Evolutionary conservation across 202 grass and related monocot species (phyloP), one percentile per base, ranked within the genome.

Genomic region (Thinopyrum obtusiflorum): DNA sequence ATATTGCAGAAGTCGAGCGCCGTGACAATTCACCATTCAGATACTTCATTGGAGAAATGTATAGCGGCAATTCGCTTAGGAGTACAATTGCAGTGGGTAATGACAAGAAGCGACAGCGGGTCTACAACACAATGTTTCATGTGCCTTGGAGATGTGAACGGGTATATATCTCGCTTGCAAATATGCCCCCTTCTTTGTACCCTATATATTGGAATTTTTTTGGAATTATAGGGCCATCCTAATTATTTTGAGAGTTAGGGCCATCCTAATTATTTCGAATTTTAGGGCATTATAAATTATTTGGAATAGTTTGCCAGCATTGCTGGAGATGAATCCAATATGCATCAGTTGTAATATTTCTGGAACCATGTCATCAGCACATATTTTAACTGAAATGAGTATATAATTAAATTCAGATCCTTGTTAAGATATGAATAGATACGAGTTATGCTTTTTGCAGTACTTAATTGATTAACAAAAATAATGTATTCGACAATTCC

Each of bases 81-180:
- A 90, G 96, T 85, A 98, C 96, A 87, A 96, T 98, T 64, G 83
- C 96, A 59, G 93, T 88, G 40, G 96, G 96, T 33, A 98, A 98
- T 83, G 96, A 98, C 60, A 98, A 96, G 85, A 98, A 98, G 81
- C 86, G 96, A 76, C 93, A 96, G 67, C 57, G 96, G 46, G 96
- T 98, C 65, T 98, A 98, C 80, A 98, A 98, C 82, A 96, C 88
- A 57, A 96, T 98, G 96, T 98, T 98, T 89, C 96, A 98, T 91
- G 93, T 96, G 61, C 96, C 93, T 51, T 98, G 97, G 97, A 94
- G 97, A 91, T 99, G 97, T 62, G 97, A 98, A 86, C 90, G 97
- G 94, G 97, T 98, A 96, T 81, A 81, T 68, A 11, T 51, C 80
- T 42, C 65, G 23, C 84, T 73, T 84, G 3, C 15, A 78, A 74